Conservation (phyloP, 2,329 filamentous ascomycete genomes). For the Aspergillus eucalypticola region DNA sequence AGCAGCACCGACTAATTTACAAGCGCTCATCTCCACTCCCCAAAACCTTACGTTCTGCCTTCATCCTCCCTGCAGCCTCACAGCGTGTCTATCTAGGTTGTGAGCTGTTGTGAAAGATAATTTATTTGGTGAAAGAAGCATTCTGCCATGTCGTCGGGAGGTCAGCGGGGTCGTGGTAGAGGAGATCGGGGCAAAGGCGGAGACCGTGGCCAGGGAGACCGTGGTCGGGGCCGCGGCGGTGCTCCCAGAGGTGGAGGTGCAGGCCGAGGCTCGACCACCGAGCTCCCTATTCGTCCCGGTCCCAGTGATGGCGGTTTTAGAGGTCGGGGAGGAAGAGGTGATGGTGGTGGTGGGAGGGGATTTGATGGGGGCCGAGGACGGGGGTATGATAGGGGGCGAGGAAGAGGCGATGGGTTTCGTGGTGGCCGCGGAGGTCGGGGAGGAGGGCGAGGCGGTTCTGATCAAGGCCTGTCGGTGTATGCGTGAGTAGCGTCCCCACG, state of each 20-base stretch:
- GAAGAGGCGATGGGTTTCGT: neutral
- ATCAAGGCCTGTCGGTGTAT: slow-evolving; percentile 30
- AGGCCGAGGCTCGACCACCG: slow-evolving; percentile 27
- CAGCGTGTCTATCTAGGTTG: neutral
- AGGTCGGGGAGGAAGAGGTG: slow-evolving; percentile 25
- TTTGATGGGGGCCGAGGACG: slow-evolving; percentile 28
- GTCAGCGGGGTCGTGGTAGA: slow-evolving; percentile 20
- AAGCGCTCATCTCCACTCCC: neutral
- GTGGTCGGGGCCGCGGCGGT: slow-evolving; percentile 19
- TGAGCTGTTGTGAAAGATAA: neutral
- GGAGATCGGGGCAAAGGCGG: slow-evolving; percentile 12
- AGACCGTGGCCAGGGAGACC: slow-evolving; percentile 18
- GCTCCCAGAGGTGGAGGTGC: slow-evolving; percentile 15
- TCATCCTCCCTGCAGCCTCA: neutral
- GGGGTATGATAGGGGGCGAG: slow-evolving; percentile 20
- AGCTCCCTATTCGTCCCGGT: slow-evolving; percentile 26
- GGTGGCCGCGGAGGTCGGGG: slow-evolving; percentile 11
- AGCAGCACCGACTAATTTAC: neutral
- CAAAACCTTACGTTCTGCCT: neutral
- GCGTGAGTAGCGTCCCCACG: slow-evolving; percentile 28
- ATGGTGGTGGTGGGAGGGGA: slow-evolving; percentile 22
- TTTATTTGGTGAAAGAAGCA: neutral
- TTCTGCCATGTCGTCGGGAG: slow-evolving; percentile 20
- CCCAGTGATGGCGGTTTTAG: slow-evolving; percentile 15
- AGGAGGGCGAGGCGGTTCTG: slow-evolving; percentile 15